Evolutionary conservation across 176 grass and related monocot species (phyloP).

Genomic region (Raddia guianensis): DNA sequence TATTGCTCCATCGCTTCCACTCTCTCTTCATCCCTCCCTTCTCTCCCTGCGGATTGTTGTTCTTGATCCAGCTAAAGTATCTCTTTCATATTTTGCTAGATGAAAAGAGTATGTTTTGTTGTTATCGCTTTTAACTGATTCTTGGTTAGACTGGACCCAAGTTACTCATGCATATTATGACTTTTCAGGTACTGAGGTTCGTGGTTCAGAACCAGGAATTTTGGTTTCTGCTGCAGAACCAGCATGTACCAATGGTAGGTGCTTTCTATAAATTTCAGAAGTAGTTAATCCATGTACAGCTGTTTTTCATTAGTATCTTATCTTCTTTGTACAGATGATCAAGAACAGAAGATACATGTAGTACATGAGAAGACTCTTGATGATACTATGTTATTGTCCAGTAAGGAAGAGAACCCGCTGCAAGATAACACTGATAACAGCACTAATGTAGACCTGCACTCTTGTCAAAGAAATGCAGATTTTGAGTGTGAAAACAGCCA

Average conservation of each 20-base stretch:
- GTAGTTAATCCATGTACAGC: neutral
- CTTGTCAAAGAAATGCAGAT: conserved; percentile 30
- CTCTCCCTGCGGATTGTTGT: too few species aligned
- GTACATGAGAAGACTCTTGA: neutral
- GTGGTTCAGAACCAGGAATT: conserved; percentile 22
- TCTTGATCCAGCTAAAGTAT: too few species aligned
- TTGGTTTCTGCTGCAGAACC: conserved; percentile 6
- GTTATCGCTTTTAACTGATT: neutral
- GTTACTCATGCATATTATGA: conserved; percentile 18
- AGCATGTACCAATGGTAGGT: conserved; percentile 35
- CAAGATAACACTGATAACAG: conserved; percentile 1
- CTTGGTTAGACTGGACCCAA: neutral
- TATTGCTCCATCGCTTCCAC: too few species aligned
- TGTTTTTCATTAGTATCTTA: neutral
- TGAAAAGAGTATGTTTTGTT: conserved; percentile 27
- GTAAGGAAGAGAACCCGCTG: conserved; percentile 19
- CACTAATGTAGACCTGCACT: neutral
- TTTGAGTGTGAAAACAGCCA: conserved; percentile 31
- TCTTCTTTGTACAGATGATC: conserved; percentile 40
- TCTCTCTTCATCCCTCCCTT: too few species aligned
- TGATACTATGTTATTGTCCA: conserved; percentile 3
- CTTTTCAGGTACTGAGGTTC: conserved; percentile 44
- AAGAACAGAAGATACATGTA: conserved; percentile 15
- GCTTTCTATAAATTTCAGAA: conserved; percentile 4
- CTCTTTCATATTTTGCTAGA: neutral